These are phyloP conservation scores for Turritis glabra DNA, from an alignment of 345 rosid genomes.

Conservation along the genomic window DNA sequence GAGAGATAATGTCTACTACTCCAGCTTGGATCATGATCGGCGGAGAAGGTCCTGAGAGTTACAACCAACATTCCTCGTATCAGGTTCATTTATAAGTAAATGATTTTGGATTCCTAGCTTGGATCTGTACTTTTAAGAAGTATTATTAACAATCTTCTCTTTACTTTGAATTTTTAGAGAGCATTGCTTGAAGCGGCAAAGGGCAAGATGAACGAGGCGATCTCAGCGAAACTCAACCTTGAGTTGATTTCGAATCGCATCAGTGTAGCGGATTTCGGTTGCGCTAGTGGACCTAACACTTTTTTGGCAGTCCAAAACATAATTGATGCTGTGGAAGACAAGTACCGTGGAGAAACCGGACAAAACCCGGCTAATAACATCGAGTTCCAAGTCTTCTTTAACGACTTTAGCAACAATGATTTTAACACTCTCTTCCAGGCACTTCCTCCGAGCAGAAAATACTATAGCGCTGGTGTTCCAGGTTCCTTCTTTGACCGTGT, in stretches of 20 bases:
- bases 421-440: conserved; percentile 57
- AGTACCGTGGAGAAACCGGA: not conserved
- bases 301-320: conserved; percentile 16
- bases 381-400: conserved; percentile 26
- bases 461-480: conserved; percentile 41
- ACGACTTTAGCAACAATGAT: conserved; percentile 46
- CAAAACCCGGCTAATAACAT: not conserved
- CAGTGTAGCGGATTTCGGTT: conserved; percentile 19
- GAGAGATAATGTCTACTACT: conserved; percentile 1
- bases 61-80: conserved; percentile 22
- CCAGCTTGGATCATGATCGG: conserved; percentile 23
- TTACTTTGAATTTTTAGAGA: conserved; percentile 11
- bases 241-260: not conserved
- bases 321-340: not conserved
- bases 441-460: conserved; percentile 34
- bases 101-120: not conserved
- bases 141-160: not conserved
- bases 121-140: not conserved
- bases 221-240: not conserved
- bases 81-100: conserved; percentile 13
- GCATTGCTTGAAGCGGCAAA: conserved; percentile 19
- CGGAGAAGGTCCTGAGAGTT: conserved; percentile 33
- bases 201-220: conserved; percentile 12
- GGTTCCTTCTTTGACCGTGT: conserved; percentile 43
- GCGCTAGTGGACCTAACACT: conserved; percentile 26